A percentile compares a stretch with the other conserved stretches of the same genome.
These are phyloP conservation scores for Phytophthora chlamydospora DNA, from an alignment of 352 stramenopile species.

Conservation along the genomic window DNA sequence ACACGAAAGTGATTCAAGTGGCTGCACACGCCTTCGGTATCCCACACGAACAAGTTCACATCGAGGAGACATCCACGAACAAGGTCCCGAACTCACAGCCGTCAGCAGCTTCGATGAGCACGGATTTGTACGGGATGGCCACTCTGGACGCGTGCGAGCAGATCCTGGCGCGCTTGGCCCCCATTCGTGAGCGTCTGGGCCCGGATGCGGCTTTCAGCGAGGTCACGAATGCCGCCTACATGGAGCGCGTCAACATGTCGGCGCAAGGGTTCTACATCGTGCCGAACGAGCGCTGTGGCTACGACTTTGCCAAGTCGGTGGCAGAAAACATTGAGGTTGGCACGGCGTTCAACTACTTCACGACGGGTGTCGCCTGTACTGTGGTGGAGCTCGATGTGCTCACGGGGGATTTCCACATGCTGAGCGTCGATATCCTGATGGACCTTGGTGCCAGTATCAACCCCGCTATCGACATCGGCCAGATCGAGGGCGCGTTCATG, in stretches of 20 bases:
- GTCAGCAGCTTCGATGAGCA: conserved; percentile 95
- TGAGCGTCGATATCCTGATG: conserved; percentile 88
- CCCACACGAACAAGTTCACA: conserved; percentile 90
- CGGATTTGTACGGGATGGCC: conserved; percentile 97
- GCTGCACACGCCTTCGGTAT: conserved; percentile 93
- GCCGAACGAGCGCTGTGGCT: conserved; percentile 91
- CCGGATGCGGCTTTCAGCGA: conserved; percentile 78
- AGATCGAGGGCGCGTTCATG: conserved; percentile 98
- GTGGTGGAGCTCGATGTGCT: conserved; percentile 96
- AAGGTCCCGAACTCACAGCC: conserved; percentile 95
- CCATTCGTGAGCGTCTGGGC: conserved; percentile 80
- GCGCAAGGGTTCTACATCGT: conserved; percentile 97
- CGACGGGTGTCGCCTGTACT: conserved; percentile 92
- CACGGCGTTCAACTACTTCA: conserved; percentile 96
- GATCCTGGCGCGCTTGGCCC: conserved; percentile 91
- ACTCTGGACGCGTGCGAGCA: conserved; percentile 96
- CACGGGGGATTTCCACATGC: conserved; percentile 93
- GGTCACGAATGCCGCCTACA: conserved; percentile 90
- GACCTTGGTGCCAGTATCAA: conserved; percentile 96
- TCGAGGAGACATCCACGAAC: conserved; percentile 95
- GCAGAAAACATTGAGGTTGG: conserved; percentile 90
- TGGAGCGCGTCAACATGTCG: conserved; percentile 93
- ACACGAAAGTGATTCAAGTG: conserved; percentile 95
- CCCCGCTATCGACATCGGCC: conserved; percentile 96
- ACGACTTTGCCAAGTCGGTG: conserved; percentile 91